Evolutionary conservation across 2,329 filamentous ascomycete species (phyloP), one percentile per base, ranked within the genome.

Genomic region (Xylaria sp.): DNA sequence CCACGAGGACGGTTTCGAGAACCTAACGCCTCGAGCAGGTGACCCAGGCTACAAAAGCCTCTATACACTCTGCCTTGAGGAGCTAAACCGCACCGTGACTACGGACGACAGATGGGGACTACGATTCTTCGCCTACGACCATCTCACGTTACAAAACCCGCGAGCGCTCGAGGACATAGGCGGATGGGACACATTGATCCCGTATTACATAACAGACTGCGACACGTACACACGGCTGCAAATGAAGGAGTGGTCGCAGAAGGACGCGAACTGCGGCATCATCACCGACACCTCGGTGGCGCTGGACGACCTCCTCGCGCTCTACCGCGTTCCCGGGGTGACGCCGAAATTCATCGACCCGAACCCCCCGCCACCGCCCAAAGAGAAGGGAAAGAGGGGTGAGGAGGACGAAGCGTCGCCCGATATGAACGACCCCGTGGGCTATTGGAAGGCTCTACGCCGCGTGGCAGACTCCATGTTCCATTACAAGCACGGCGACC

Each of bases 121-220:
- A 52, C 78, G 79, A n/a, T 84, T 85, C 72, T 87, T 86, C 70
- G 78, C 82, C 11, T 87, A 86, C 73, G 85, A 87, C 69, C 81
- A 83, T 64, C 76, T 88, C 2, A 79, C 83, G 1, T 75, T 87
- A 1, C 82, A 87, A 41, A 87, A 87, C 67, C 81, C 81, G 10
- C 75, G 71, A 7, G 80, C 83, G 0, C 81, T 81, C 67, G 77
- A 81, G 62, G 77, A 79, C 44, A 77, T 86, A 7, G 78, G 84
- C 19, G 82, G 78, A 0, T 87, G 84, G 83, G 85, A 87, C 68
- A 81, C 81, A 0, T 73, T 83, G 59, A 86, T 88, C 40, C 82
- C 84, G 0, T 87, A 82, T 67, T 87, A 87, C 70, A 77, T 80
- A 62, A 84, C 80, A 33, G 84, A 87, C 68, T 87, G 83, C 72